Evolutionary conservation across 2,329 filamentous ascomycete genomes (phyloP), one percentile per base, ranked within the genome.

Genomic region (Nemania sp.): DNA sequence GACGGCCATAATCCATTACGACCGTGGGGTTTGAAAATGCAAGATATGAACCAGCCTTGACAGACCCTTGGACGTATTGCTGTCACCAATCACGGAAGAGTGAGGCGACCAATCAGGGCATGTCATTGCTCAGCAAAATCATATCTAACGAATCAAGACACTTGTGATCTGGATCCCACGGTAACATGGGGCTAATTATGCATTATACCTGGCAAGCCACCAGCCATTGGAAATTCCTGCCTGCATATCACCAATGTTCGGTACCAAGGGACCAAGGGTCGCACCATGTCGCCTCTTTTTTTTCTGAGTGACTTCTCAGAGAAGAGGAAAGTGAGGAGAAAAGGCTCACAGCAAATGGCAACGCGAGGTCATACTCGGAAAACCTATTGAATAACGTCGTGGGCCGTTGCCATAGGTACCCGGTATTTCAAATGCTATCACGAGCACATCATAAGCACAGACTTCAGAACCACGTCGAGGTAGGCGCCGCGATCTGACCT

Each of bases 101-200:
- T 64, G 57, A 65, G 63, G 63, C 63, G 57, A 56, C 63, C 59
- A 65, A 65, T 63, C 17, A 63, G 41, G 26, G 34, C 20, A 14
- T 8, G 26, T 6, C 17, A n/a, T 43, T 9, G 14, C 47, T 54
- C 54, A 52, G 54, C 52, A 42, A 54, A 59, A 39, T 19, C 28
- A 6, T 12, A 17, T 26, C 23, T 12, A 22, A 22, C 55, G 15
- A 58, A 55, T 45, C 39, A 56, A 31, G 28, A 22, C 22, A 23
- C 28, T 11, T 12, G 15, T 20, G 19, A 9, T 31, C 11, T 15
- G 11, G 26, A 6, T 31, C 39, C 20, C 23, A 24, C 14, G 11
- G 4, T 4, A 15, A 33, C 24, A 22, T 53, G 36, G 54, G 54
- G 47, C 54, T 54, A 57, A 54, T 50, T 54, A 54, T 46, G 45